Conservation (phyloP, 495 filamentous ascomycete genomes). For the Cryomyces antarcticus region DNA sequence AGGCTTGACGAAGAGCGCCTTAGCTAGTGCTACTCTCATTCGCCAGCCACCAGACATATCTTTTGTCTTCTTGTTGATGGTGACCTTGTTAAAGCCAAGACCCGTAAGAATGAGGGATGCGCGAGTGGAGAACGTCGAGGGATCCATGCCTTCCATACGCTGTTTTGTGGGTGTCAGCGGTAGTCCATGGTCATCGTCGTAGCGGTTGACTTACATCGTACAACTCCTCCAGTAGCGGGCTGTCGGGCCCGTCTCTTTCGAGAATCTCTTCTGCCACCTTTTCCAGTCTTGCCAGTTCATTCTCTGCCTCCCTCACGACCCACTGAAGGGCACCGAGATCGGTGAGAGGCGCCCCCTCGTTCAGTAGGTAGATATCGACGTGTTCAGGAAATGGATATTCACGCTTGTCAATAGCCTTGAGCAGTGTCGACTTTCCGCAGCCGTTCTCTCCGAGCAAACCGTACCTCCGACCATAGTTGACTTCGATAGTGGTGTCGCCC, state of each 20-base stretch:
- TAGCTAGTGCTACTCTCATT: constrained; percentile 95
- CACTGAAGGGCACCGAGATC: constrained; percentile 86
- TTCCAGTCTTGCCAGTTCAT: constrained; percentile 77
- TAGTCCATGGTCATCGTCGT: neutral
- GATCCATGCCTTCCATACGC: constrained; percentile 99
- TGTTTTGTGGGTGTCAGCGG: constrained; percentile 23
- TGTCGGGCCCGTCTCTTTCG: constrained; percentile 80
- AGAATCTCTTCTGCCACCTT: constrained; percentile 74
- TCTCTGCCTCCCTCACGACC: constrained; percentile 91
- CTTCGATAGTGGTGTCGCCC: constrained; percentile 77
- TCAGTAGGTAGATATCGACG: constrained; percentile 94
- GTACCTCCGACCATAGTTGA: constrained; percentile 84
- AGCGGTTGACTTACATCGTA: constrained; percentile 56
- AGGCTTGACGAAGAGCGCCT: constrained; percentile 96
- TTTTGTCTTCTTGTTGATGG: constrained; percentile 97
- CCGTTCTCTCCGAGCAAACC: constrained; percentile 96
- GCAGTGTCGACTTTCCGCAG: constrained; percentile 89
- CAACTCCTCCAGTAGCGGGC: constrained; percentile 74
- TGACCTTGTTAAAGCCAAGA: constrained; percentile 96
- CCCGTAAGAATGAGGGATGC: constrained; percentile 92
- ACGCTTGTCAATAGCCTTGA: constrained; percentile 83
- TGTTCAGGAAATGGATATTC: constrained; percentile 94
- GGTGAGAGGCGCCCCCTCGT: constrained; percentile 84
- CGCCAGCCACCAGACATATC: constrained; percentile 99
- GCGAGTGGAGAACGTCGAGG: constrained; percentile 95